Base-by-base conservation (phyloP, 139 green algal species). In the Closterium sp. region DNA sequence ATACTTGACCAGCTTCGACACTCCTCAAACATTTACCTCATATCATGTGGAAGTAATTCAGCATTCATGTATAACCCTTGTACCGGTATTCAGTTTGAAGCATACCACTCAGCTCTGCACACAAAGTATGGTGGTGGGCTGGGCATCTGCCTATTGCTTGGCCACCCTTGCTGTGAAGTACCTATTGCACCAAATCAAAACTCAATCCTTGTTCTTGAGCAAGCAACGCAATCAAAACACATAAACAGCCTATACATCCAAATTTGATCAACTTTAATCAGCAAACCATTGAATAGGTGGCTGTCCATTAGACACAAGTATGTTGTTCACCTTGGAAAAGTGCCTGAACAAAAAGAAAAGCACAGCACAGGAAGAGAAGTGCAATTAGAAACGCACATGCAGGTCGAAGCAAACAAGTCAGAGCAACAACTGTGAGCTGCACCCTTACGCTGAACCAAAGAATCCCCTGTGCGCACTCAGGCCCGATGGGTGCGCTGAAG, bases 381-480 rank as follows among this genome's bases (percentile, higher is more conserved):
- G 22, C 32, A 45, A 22, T 90, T 9, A 62, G 31, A 90, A 73
- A 70, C 11, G 9, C 28, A 90, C 10, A 24, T n/a, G 10, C n/a
- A 42, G 6, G n/a, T 45, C 11, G 32, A 31, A 21, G 84, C 9
- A 87, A 42, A 4, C 34, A 5, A 31, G n/a, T n/a, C n/a, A n/a
- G n/a, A 30, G n/a, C n/a, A 4, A 24, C 27, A 30, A 87, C 9
- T 17, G 5, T 10, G 87, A 17, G 31, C 10, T 62, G 87, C 10
- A 31, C 2, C 1, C 95, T 94, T 95, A 96, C 95, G 95, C 96
- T 95, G 88, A 96, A 4, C 95, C 95, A 79, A 94, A 96, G 91
- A 96, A 96, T 6, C 95, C 95, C 28, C 93, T 88, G 89, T 96
- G 93, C 28, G 95, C 95, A 30, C 91, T 95, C 4, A 96, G 88